These are phyloP conservation scores for Candida alai DNA, from an alignment of 805 yeast species.

Conservation along the genomic window DNA sequence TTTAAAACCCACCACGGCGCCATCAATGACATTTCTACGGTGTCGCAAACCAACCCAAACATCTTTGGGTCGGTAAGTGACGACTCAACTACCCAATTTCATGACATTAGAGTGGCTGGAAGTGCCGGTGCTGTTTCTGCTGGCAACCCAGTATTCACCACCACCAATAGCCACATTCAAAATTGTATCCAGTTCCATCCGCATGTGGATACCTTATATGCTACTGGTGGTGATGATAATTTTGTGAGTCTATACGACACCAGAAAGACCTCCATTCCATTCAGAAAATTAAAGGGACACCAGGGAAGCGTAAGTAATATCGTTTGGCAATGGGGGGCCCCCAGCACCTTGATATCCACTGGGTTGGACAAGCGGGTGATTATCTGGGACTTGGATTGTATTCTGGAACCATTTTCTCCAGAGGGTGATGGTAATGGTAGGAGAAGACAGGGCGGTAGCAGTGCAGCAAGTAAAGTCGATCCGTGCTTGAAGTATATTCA, in stretches of 20 bases:
- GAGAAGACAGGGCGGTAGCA: conserved; percentile 53
- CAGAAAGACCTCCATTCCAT: conserved; percentile 54
- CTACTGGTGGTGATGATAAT: conserved; percentile 77
- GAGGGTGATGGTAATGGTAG: conserved; percentile 31
- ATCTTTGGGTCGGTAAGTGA: conserved; percentile 72
- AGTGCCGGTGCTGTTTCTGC: conserved; percentile 11
- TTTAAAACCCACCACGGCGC: conserved; percentile 52
- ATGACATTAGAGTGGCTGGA: conserved; percentile 44
- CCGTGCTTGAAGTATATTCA: conserved; percentile 78
- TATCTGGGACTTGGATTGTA: conserved; percentile 66
- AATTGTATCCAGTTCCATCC: conserved; percentile 70
- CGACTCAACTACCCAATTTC: conserved; percentile 57
- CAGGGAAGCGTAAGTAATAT: conserved; percentile 41
- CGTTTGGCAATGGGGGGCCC: conserved; percentile 47
- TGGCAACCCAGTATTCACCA: conserved; percentile 40
- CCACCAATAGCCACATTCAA: conserved; percentile 51
- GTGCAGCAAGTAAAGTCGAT: conserved; percentile 42
- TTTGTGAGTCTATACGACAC: conserved; percentile 73
- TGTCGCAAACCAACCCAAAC: conserved; percentile 28
- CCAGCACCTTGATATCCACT: conserved; percentile 52
- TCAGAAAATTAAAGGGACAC: conserved; percentile 70
- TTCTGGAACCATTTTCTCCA: conserved; percentile 48
- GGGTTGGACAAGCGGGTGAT: conserved; percentile 66
- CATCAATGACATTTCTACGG: conserved; percentile 68
- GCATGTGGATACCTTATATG: conserved; percentile 48